phyloP scores from a whole-genome alignment of 768 basidiomycete species.

The Guyanaporus albipodus region DNA sequence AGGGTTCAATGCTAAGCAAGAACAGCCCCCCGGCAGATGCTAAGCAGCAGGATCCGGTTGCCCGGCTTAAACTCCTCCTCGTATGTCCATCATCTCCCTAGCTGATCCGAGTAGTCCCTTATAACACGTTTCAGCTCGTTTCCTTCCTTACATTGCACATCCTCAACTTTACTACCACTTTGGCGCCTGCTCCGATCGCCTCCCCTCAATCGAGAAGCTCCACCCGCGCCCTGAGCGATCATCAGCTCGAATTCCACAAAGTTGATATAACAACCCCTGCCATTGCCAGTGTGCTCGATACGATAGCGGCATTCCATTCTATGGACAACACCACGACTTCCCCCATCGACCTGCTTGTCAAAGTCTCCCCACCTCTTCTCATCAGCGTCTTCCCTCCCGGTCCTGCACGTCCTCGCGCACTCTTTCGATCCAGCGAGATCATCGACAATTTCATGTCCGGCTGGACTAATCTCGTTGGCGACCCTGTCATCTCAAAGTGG shows the following conservation, averaged over 20 bases:
- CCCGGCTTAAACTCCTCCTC: conserved; percentile 83
- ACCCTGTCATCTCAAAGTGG: conserved; percentile 93
- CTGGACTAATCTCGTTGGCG: conserved; percentile 90
- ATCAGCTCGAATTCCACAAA: conserved; percentile 37
- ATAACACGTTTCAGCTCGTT: conserved; percentile 51
- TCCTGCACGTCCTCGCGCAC: conserved; percentile 29
- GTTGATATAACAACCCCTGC: conserved; percentile 69
- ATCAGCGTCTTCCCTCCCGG: conserved; percentile 43
- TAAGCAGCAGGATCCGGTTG: conserved; percentile 75
- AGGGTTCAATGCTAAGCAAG: conserved; percentile 48
- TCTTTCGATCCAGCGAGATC: conserved; percentile 43
- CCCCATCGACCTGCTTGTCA: conserved; percentile 49
- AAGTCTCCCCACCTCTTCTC: conserved; percentile 57
- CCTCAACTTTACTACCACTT: conserved; percentile 88
- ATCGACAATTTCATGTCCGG: conserved; percentile 85
- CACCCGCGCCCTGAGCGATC: conserved; percentile 12
- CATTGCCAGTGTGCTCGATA: conserved; percentile 54
- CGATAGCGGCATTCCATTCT: conserved; percentile 42
- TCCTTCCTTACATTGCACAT: conserved; percentile 90
- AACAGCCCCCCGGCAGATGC: conserved; percentile 37
- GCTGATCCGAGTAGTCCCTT: background rate
- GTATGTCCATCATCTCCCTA: conserved; percentile 37
- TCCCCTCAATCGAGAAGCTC: conserved; percentile 35
- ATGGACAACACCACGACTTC: conserved; percentile 11
- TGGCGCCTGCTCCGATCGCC: conserved; percentile 62